phyloP scores from a whole-genome alignment of 768 basidiomycete species.

The Tremella mesenterica region DNA sequence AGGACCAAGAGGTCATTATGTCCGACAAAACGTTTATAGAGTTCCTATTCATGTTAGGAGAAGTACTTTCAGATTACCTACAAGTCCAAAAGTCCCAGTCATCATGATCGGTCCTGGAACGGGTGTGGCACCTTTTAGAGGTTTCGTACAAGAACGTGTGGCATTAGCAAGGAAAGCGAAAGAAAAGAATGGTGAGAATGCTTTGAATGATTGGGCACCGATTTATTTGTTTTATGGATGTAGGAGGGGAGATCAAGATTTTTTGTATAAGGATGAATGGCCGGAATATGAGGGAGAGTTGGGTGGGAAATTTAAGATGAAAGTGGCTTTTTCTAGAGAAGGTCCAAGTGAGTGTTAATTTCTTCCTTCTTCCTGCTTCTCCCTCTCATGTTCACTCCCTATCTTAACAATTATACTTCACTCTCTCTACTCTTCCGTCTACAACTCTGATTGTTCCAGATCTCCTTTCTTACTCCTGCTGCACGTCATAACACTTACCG shows the following conservation, averaged over 20 bases:
- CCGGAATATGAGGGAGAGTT: constrained; percentile 74
- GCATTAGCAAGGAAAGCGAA: constrained; percentile 54
- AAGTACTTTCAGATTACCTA: constrained; percentile 93
- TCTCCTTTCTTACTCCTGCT: too few relatives aligned
- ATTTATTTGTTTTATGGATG: constrained; percentile 96
- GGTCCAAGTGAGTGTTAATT: not conserved
- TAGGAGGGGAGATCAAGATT: constrained; percentile 79
- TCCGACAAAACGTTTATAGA: constrained; percentile 60
- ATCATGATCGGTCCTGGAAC: constrained; percentile 99
- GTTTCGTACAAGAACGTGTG: constrained; percentile 95
- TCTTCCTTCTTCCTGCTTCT: too few relatives aligned
- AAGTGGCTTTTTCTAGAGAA: constrained; percentile 67
- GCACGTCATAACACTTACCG: too few relatives aligned
- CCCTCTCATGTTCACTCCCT: too few relatives aligned
- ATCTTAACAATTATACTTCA: too few relatives aligned
- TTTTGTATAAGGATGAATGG: constrained; percentile 94
- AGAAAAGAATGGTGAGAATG: constrained; percentile 90
- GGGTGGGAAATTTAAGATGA: constrained; percentile 81
- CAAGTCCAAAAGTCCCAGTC: constrained; percentile 94
- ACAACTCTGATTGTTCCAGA: too few relatives aligned
- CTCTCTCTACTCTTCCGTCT: too few relatives aligned
- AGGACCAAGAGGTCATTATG: constrained; percentile 82
- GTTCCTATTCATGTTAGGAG: constrained; percentile 89
- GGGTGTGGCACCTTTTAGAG: constrained; percentile 98
- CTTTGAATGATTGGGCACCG: constrained; percentile 87